Conservation (phyloP, 495 filamentous ascomycete genomes). For the Neurospora intermedia region DNA sequence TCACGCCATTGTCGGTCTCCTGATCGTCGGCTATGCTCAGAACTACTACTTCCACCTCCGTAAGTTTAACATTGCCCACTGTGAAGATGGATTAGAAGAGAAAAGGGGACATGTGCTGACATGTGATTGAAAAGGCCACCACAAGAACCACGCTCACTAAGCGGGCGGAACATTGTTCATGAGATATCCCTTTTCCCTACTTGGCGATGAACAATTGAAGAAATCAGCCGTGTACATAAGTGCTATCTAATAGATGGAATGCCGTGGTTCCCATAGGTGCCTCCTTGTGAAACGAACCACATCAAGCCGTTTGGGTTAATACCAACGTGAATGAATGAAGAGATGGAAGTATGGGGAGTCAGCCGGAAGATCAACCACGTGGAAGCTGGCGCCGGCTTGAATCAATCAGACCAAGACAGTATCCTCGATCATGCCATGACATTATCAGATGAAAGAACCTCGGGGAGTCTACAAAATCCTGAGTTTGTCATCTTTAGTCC, state of each 20-base stretch:
- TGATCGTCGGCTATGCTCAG: slow-evolving; percentile 80
- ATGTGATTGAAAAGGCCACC: slow-evolving; percentile 55
- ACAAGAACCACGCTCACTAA: slow-evolving; percentile 99
- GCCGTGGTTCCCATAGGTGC: slow-evolving; percentile 11
- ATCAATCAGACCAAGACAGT: neutral
- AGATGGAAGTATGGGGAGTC: neutral
- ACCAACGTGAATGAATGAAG: neutral
- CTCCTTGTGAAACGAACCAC: neutral
- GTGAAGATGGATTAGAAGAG: too few relatives aligned
- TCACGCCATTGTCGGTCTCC: slow-evolving; percentile 67
- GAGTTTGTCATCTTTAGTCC: neutral
- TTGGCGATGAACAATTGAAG: slow-evolving; percentile 8
- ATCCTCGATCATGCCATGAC: neutral
- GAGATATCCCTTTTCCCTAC: slow-evolving; percentile 3
- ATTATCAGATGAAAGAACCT: neutral
- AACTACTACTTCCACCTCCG: slow-evolving; percentile 99
- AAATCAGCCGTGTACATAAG: slow-evolving; percentile 35
- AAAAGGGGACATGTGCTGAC: neutral
- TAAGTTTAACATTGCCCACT: slow-evolving; percentile 34
- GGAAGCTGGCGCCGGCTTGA: neutral
- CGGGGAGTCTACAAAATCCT: neutral
- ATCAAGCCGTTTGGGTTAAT: neutral
- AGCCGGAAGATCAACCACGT: neutral
- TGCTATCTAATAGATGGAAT: slow-evolving; percentile 22
- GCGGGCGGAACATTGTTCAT: slow-evolving; percentile 8